Base-by-base conservation (phyloP, 495 filamentous ascomycete species). In the Coniosporium apollinis region DNA sequence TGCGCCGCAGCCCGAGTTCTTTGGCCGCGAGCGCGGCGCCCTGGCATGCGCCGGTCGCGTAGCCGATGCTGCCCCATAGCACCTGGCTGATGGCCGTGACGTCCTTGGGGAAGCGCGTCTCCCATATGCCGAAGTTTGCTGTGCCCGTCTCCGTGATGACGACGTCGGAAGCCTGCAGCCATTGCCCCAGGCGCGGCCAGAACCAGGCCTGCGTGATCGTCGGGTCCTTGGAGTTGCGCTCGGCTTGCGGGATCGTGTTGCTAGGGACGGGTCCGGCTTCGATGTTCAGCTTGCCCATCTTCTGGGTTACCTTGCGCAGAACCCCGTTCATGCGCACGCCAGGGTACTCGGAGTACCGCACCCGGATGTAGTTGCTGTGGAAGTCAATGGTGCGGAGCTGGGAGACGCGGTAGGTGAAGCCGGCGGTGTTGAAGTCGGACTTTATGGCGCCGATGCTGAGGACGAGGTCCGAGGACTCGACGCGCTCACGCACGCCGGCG, bases 61-160 rank as follows among this genome's bases (percentile, higher is more conserved):
- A 56, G 6, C 52, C 84, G 46, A 93, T 92, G 39, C 74, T 82
- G 24, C 85, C 83, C 82, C 83, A 92, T 7, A 94, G 69, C 1
- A 87, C 77, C 53, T 93, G 84, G 30, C 70, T 82, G 43, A 92
- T 67, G 13, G 78, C 78, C 3, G 69, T 80, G 1, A 87, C 81
- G 18, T 68, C 61, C 17, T 66, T 52, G 1, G 83, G 83, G 62
- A 91, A 89, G 16, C 73, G 73, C 20, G 80, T 85, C 36, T 92
- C 82, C 71, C 77, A 83, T 42, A 91, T 80, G 28, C 86, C 85
- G 56, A 92, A 91, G 58, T 82, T 86, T 19, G 82, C 65, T 3
- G 85, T 93, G 31, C 86, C 85, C 11, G 85, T 92, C 52, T 92
- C 86, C 0, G 82, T 87, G 30, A 92, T 70, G 26, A 94, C 64